A percentile compares a stretch with the other conserved stretches of the same genome.
Evolutionary conservation across 306 rosid species (phyloP).

Genomic region (Purshia tridentata): DNA sequence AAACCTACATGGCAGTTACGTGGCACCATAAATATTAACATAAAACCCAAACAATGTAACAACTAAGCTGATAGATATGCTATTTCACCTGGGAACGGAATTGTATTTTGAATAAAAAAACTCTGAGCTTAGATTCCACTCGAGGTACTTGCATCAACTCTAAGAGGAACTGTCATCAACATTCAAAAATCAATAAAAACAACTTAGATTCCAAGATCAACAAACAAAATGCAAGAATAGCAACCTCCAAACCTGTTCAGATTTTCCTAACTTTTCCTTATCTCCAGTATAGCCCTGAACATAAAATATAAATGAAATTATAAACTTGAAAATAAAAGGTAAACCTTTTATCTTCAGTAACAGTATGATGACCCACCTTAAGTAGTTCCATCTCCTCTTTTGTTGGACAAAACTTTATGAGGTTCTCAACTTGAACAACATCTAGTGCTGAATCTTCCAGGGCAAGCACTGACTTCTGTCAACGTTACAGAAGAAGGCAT

Average conservation of each 20-base stretch:
- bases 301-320: constrained; percentile 30
- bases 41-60: constrained; percentile 17
- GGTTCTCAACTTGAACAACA: constrained; percentile 83
- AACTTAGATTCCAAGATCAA: neutral
- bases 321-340: constrained; percentile 25
- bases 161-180: constrained; percentile 64
- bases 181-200: neutral
- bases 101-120: constrained; percentile 81
- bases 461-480: constrained; percentile 70
- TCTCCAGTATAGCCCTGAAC: constrained; percentile 77
- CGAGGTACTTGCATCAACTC: constrained; percentile 88
- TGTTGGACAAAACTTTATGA: constrained; percentile 86
- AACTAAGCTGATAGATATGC: constrained; percentile 10
- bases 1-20: constrained; percentile 52
- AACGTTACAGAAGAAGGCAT: constrained; percentile 20
- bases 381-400: constrained; percentile 90
- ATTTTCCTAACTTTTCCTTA: constrained; percentile 84
- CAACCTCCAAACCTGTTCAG: constrained; percentile 76
- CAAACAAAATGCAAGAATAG: neutral
- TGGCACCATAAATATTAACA: constrained; percentile 21
- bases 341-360: neutral
- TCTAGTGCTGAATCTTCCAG: constrained; percentile 77
- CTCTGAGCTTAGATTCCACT: constrained; percentile 85
- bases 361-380: constrained; percentile 52
- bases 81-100: constrained; percentile 74